Evolutionary conservation across 768 basidiomycete species (phyloP), one percentile per base, ranked within the genome.

Genomic region (Rhodosporidiobolus odoratus): DNA sequence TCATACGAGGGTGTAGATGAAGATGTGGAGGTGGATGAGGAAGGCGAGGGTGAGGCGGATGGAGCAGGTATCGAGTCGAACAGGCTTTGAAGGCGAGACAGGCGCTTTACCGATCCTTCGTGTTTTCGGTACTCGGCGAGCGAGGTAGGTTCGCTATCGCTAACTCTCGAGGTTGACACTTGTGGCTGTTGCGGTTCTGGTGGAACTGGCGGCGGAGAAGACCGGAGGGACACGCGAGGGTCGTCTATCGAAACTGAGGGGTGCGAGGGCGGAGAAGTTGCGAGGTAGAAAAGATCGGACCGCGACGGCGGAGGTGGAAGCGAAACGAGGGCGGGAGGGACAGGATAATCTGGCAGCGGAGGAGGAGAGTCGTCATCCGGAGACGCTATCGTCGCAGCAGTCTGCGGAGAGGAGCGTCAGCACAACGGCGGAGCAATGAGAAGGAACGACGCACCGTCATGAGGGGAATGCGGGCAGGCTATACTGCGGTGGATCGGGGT

Each of bases 81-180:
- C 38, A 91, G 79, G 56, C 83, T 83, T 64, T 83, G 82, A 61
- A 91, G 79, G 58, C 86, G 84, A 58, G 81, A 81, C 77, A 88
- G 86, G 45, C 90, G 82, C 71, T 82, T 81, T 69, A 84, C 85
- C 72, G 81, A 80, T 43, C 88, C 88, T 80, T 93, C 91, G 45
- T 79, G 81, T 64, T 81, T 81, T 63, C 84, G 85, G 76, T 88
- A 91, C 70, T 87, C 88, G 45, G 81, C 79, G 56, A 93, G 83
- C 57, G 83, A 84, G 71, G 79, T 13, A 1, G 62, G 58, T 5
- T 69, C 57, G 6, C 12, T 17, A 4, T 23, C 23, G 35, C 32
- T 2, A 23, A 8, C 32, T 19, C 4, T 23, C 0, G 47, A 3
- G 2, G 61, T 0, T 27, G 47, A 1, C n/a, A n/a, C n/a, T n/a